Evolutionary conservation across 345 rosid genomes (phyloP), one percentile per base, ranked within the genome.

Genomic region (Murraya koenigii): DNA sequence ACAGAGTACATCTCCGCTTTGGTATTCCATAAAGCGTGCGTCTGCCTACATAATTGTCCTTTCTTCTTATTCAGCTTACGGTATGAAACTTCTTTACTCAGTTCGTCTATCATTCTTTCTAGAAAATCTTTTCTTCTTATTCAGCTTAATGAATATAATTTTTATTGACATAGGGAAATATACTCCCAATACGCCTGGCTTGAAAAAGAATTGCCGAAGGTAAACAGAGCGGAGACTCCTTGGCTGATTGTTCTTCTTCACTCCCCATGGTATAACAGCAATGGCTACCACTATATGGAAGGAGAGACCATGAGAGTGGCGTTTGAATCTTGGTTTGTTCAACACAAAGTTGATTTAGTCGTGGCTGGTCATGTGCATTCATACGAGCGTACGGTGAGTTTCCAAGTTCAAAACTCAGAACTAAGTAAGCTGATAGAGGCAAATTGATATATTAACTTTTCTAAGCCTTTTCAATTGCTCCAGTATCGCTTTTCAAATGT

Each of bases 341-440:
- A 84, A 65, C 20, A 79, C 78, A 82, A 84, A 71, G 87, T 84
- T 7, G 87, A 84, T 61, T 15, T 82, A 44, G 87, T 84, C 6
- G 62, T 84, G n/a, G 71, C 87, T 58, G 87, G 87, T 74, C 87
- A 84, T 67, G 87, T 85, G 38, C 85, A 82, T 80, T 71, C 84
- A 5, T 82, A 85, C 17, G 85, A 85, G 72, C 82, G 87, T 22
- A 28, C 79, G 0, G 87, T 82, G 78, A 80, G 83, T 75, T 47
- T 20, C 54, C 63, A 35, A 44, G 15, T 44, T 44, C 49, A 44
- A 44, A 44, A 44, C 1, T 44, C 49, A 44, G 49, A 44, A 13
- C 49, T 1, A 11, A 44, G 49, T 44, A 44, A 44, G 13, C 5
- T 11, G 49, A 44, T 13, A 44, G 49, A 1, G 17, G 49, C 49